Evolutionary conservation across 2,329 filamentous ascomycete species (phyloP).

Genomic region (Alternaria dauci): DNA sequence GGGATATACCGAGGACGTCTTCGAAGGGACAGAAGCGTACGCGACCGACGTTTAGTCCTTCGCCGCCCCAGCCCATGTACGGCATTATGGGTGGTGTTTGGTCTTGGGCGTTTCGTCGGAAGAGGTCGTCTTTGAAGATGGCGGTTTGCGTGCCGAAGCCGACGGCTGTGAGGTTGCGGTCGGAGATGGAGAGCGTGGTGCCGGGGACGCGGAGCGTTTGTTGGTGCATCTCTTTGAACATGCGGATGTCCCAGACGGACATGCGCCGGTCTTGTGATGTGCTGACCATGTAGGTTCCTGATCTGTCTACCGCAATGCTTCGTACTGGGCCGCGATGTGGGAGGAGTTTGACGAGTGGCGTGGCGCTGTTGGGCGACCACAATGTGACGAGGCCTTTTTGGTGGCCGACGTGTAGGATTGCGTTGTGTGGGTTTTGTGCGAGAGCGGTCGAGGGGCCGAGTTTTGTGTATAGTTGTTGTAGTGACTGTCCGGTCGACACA

Average conservation of each 20-base stretch:
- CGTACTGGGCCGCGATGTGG: constrained; percentile 90
- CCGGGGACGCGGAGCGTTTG: constrained; percentile 82
- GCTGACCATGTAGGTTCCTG: constrained; percentile 95
- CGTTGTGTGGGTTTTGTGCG: constrained; percentile 90
- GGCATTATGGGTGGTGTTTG: constrained; percentile 76
- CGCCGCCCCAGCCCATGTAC: constrained; percentile 92
- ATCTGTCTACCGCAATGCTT: constrained; percentile 82
- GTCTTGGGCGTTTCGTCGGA: constrained; percentile 77
- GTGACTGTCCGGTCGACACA: constrained; percentile 88
- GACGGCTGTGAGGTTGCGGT: constrained; percentile 85
- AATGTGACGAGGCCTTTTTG: constrained; percentile 94
- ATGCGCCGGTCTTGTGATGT: constrained; percentile 89
- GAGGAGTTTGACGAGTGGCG: constrained; percentile 88
- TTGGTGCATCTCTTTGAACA: constrained; percentile 89
- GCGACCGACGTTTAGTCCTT: constrained; percentile 80
- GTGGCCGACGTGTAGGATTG: constrained; percentile 89
- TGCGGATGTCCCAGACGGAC: constrained; percentile 95
- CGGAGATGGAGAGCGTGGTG: constrained; percentile 85
- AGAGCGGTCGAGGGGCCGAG: constrained; percentile 85
- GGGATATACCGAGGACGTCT: constrained; percentile 86
- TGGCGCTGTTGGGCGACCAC: constrained; percentile 91
- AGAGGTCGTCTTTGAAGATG: constrained; percentile 85
- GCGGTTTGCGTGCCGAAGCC: constrained; percentile 90
- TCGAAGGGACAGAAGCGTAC: constrained; percentile 95
- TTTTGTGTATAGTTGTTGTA: constrained; percentile 84